Conservation (phyloP, 768 basidiomycete species). For the Atractiella rhizophila region DNA sequence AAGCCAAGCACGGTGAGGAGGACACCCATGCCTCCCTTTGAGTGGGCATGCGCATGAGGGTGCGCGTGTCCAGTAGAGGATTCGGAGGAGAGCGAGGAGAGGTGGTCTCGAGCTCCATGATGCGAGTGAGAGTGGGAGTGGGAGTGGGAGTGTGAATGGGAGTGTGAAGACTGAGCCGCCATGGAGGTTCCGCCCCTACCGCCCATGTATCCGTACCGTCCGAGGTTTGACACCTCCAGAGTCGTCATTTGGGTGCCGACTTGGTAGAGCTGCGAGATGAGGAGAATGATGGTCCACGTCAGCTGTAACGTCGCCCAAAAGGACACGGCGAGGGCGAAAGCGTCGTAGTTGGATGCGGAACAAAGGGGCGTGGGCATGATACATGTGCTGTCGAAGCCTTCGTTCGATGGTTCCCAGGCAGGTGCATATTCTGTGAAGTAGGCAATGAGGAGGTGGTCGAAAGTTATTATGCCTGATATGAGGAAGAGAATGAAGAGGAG, state of each 20-base stretch:
- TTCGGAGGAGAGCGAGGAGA: slow-evolving; percentile 12
- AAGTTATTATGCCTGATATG: slow-evolving; percentile 49
- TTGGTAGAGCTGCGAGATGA: slow-evolving; percentile 72
- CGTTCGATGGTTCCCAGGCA: neutral
- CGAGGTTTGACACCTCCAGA: slow-evolving; percentile 78
- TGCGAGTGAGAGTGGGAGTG: neutral
- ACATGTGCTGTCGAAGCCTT: slow-evolving; percentile 28
- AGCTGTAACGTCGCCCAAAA: slow-evolving; percentile 78
- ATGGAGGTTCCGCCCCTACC: slow-evolving; percentile 32
- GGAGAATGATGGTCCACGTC: slow-evolving; percentile 74
- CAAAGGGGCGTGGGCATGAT: slow-evolving; percentile 46
- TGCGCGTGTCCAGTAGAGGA: slow-evolving; percentile 32
- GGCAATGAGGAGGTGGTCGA: slow-evolving; percentile 58
- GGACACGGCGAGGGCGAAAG: slow-evolving; percentile 59
- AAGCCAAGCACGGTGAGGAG: slow-evolving; percentile 74
- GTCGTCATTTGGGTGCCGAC: slow-evolving; percentile 85
- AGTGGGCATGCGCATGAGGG: slow-evolving; percentile 16
- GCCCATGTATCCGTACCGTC: slow-evolving; percentile 90
- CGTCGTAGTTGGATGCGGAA: slow-evolving; percentile 38
- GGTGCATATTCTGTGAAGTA: slow-evolving; percentile 31
- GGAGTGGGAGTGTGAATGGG: neutral
- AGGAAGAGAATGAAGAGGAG: slow-evolving; percentile 70
- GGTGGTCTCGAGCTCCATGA: slow-evolving; percentile 1
- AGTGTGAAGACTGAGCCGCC: slow-evolving; percentile 15
- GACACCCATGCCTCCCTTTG: slow-evolving; percentile 27